phyloP scores from a whole-genome alignment of 495 filamentous ascomycete species.

The Aspergillus taichungensis region DNA sequence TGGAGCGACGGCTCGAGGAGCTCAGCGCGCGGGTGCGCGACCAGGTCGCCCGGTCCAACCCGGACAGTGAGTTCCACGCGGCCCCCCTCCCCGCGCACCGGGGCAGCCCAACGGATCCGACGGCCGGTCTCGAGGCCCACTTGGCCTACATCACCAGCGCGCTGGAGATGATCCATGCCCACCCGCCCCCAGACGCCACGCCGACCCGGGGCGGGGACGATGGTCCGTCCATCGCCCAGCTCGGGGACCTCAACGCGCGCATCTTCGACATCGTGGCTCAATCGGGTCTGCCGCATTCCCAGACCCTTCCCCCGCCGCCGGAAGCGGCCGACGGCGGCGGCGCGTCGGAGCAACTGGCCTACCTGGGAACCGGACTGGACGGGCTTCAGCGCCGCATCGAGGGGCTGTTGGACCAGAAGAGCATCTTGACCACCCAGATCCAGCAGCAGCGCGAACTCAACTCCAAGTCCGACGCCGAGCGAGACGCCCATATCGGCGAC shows the following conservation, averaged over 20 bases:
- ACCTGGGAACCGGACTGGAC: conserved; percentile 61
- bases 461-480: conserved; percentile 50
- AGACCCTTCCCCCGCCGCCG: conserved; percentile 41
- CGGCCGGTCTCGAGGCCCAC: conserved; percentile 33
- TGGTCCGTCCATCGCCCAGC: conserved; percentile 28
- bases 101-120: conserved; percentile 14
- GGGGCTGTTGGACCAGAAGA: conserved; percentile 72
- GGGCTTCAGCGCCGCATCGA: conserved; percentile 51
- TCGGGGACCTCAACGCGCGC: conserved; percentile 43
- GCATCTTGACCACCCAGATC: conserved; percentile 75
- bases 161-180: conserved; percentile 26
- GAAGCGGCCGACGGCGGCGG: conserved; percentile 31
- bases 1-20: conserved; percentile 61
- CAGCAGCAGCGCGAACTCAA: conserved; percentile 89
- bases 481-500: conserved; percentile 45
- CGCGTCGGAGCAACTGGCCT: conserved; percentile 44
- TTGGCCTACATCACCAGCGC: conserved; percentile 44
- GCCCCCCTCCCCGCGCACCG: conserved; percentile 21
- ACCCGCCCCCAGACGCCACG: background rate
- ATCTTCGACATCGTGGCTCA: conserved; percentile 42
- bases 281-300: conserved; percentile 34
- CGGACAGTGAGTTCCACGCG: conserved; percentile 27
- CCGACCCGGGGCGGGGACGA: conserved; percentile 6
- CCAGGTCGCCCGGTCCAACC: conserved; percentile 54
- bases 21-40: conserved; percentile 62